These are phyloP conservation scores for Danielia reshetovae DNA, from an alignment of 805 yeast genomes.

Conservation along the genomic window DNA sequence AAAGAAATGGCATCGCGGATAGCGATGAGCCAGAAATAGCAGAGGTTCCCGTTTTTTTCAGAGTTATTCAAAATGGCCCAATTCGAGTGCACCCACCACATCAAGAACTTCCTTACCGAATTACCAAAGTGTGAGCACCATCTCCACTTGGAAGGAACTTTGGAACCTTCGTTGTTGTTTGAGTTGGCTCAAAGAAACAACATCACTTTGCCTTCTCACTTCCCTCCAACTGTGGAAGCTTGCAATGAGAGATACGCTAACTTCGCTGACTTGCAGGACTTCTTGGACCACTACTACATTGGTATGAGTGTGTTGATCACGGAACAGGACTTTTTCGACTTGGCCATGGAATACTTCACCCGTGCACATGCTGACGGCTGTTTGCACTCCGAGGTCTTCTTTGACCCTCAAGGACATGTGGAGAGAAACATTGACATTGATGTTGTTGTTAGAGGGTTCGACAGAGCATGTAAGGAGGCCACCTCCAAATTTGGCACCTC, in stretches of 20 bases:
- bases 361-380: slow-evolving; percentile 59
- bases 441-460: slow-evolving; percentile 60
- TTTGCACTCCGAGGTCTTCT: slow-evolving; percentile 71
- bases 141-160: slow-evolving; percentile 78
- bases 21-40: slow-evolving; percentile 1
- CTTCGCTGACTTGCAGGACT: slow-evolving; percentile 71
- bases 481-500: slow-evolving; percentile 55
- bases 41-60: background rate
- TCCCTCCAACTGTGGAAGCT: slow-evolving; percentile 58
- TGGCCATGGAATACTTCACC: slow-evolving; percentile 70
- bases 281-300: slow-evolving; percentile 71
- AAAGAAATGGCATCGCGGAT: too few species aligned
- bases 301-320: slow-evolving; percentile 72
- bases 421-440: slow-evolving; percentile 61
- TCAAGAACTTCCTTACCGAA: slow-evolving; percentile 53
- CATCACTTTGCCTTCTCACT: slow-evolving; percentile 54
- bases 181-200: slow-evolving; percentile 64
- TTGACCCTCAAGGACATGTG: slow-evolving; percentile 83
- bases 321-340: slow-evolving; percentile 70
- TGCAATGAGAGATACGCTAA: slow-evolving; percentile 51
- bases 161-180: slow-evolving; percentile 71
- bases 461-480: slow-evolving; percentile 65
- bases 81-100: slow-evolving; percentile 18
- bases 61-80: slow-evolving; percentile 8
- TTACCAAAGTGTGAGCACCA: slow-evolving; percentile 88